Evolutionary conservation across 164 flowering plant genomes (phyloP), one percentile per base, ranked within the genome.

Genomic region (Vitis amurensis): DNA sequence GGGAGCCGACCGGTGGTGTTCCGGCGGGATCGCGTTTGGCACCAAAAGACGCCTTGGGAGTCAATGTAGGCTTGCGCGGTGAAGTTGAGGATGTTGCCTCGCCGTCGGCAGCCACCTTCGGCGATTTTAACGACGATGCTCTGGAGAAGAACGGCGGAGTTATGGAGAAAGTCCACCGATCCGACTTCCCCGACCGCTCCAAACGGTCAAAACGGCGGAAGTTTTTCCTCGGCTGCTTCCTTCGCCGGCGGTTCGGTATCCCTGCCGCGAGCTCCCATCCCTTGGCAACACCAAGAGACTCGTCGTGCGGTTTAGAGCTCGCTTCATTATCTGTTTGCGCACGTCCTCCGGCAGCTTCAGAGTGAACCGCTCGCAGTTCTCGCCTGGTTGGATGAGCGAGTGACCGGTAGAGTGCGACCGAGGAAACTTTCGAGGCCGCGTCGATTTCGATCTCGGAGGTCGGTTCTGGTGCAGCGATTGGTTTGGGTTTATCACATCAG

Each of bases 321-420:
- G 79, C 50, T 73, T 73, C 76, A 86, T 23, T 3, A 88, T 47
- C 64, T 84, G 78, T 68, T 79, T 83, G 71, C 91, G 73, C 16
- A 90, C 80, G 31, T 82, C 84, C 7, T 69, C 86, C 48, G 92
- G 95, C 60, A 89, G 67, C 51, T 88, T 68, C 51, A 90, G 68
- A 0, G 90, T 92, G 59, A 81, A 87, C 64, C 94, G 70, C 55
- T 92, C 97, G 10, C 73, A 70, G 67, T 84, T 69, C 62, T 87
- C 90, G 1, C 87, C 88, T 2, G 89, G 92, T 66, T 63, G 84
- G 37, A 87, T 72, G 73, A 85, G 50, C 8, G 91, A 88, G 73
- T 92, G 97, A 10, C 97, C 97, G 12, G 94, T 92, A 51, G 95
- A 83, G 76, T 90, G 92, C 14, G 95, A 90, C 11, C 92, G 60